Evolutionary conservation across 257 asterid species (phyloP).

Genomic region (Capsicum chinense): DNA sequence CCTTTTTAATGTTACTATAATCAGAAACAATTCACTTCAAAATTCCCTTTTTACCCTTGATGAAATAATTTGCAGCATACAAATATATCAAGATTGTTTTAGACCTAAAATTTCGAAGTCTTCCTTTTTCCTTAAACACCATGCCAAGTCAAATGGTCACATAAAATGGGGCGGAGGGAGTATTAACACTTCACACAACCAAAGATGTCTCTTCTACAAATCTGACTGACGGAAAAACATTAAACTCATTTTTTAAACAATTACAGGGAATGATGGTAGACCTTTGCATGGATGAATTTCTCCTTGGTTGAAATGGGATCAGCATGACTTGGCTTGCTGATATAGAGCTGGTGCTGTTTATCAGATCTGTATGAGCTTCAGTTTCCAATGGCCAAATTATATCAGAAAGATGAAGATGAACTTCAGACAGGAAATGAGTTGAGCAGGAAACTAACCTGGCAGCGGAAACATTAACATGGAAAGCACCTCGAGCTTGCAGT

Average conservation of each 20-base stretch:
- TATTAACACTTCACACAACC: neutral
- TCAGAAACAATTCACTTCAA: no score
- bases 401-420: conserved; percentile 32
- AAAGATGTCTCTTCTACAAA: conserved; percentile 19
- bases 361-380: conserved; percentile 76
- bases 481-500: conserved; percentile 74
- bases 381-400: conserved; percentile 32
- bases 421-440: conserved; percentile 18
- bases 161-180: no score
- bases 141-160: no score
- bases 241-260: neutral
- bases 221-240: conserved; percentile 3
- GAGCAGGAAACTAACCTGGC: conserved; percentile 59
- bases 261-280: conserved; percentile 31
- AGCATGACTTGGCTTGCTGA: conserved; percentile 75
- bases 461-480: conserved; percentile 68
- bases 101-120: no score
- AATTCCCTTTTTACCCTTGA: no score
- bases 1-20: no score
- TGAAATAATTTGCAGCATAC: no score
- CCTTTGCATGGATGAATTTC: conserved; percentile 96
- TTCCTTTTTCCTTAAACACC: no score
- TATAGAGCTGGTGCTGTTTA: conserved; percentile 61
- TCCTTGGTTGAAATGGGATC: conserved; percentile 90
- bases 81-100: no score